phyloP scores from a whole-genome alignment of 495 filamentous ascomycete genomes.

The Aspergillus cristatus region DNA sequence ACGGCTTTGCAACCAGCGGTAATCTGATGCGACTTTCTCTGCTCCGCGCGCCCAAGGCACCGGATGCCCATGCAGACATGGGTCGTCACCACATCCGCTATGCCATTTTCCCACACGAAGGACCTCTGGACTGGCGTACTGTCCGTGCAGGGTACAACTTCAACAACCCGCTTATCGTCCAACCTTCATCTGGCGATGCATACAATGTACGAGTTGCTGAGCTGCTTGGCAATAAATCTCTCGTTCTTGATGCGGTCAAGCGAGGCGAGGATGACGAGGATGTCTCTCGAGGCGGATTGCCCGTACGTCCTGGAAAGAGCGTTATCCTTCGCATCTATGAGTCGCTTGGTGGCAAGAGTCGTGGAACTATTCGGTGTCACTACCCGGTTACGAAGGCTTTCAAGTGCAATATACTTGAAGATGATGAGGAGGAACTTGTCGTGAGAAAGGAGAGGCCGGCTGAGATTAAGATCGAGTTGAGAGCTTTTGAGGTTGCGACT shows the following conservation, averaged over 20 bases:
- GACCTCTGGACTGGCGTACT: constrained; percentile 58
- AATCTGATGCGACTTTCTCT: constrained; percentile 86
- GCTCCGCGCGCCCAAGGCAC: constrained; percentile 87
- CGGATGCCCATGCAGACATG: constrained; percentile 96
- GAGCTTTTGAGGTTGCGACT: constrained; percentile 86
- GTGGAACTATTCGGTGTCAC: constrained; percentile 53
- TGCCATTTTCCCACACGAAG: constrained; percentile 80
- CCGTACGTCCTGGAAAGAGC: constrained; percentile 59
- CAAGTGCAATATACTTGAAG: constrained; percentile 66
- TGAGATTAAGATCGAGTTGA: constrained; percentile 54
- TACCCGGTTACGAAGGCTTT: constrained; percentile 65
- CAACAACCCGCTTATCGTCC: constrained; percentile 68
- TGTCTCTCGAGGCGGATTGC: constrained; percentile 61
- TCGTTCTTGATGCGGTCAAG: constrained; percentile 79
- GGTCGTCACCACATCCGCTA: constrained; percentile 81
- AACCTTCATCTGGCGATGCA: constrained; percentile 7
- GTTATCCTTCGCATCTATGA: constrained; percentile 83
- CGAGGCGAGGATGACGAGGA: constrained; percentile 94
- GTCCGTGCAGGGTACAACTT: constrained; percentile 82
- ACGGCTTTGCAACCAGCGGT: constrained; percentile 89
- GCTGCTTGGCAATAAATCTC: constrained; percentile 48
- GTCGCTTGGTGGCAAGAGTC: constrained; percentile 73
- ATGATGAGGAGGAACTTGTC: constrained; percentile 46
- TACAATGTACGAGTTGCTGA: constrained; percentile 9
- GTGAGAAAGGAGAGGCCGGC: constrained; percentile 33